Evolutionary conservation across 1,284 basidiomycete genomes (phyloP), one percentile per base, ranked within the genome.

Genomic region (Chalciporus sp.): DNA sequence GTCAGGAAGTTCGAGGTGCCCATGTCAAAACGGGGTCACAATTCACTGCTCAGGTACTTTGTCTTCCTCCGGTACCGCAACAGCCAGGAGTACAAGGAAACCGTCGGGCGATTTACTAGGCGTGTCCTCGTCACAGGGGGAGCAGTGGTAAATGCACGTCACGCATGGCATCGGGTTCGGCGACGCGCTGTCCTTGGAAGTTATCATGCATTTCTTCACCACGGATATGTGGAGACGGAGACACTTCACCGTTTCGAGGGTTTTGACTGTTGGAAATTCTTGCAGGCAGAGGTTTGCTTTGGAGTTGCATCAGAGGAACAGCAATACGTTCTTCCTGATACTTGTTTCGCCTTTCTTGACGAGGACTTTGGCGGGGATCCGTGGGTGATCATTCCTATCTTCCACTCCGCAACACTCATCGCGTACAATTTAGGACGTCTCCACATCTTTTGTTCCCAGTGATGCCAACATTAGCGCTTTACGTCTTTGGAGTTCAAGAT

Each of bases 41-140:
- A 76, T 44, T 63, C 61, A 20, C 58, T 83, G 2, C 70, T 77
- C 16, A 77, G 76, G 56, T 84, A 78, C 59, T 73, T 83, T 45
- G 68, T 76, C 9, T 83, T 84, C 55, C 66, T 84, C 2, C 75
- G 81, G 23, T 84, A 82, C 57, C 72, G 83, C 14, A 84, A 84
- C 55, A 76, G 79, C 59, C 63, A 69, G 8, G 71, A 70, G 19
- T 84, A 81, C 58, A 60, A 62, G 12, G 62, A 74, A 35, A 74
- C 74, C 1, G 60, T 71, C 23, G 54, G 44, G 1, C 58, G 60
- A 26, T 49, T 69, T 42, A 58, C 60, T 1, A 46, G 50, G 4
- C 58, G 60, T 9, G 56, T 59, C 41, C 46, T 58, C 27, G 53
- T 67, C 9, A 59, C 54, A 20, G 60, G 55, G 7, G 58, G 48